Percentiles rank a stretch among this genome's conserved stretches.
phyloP scores from a whole-genome alignment of 208 protist genomes.

The Endotrypanum monterogeii region DNA sequence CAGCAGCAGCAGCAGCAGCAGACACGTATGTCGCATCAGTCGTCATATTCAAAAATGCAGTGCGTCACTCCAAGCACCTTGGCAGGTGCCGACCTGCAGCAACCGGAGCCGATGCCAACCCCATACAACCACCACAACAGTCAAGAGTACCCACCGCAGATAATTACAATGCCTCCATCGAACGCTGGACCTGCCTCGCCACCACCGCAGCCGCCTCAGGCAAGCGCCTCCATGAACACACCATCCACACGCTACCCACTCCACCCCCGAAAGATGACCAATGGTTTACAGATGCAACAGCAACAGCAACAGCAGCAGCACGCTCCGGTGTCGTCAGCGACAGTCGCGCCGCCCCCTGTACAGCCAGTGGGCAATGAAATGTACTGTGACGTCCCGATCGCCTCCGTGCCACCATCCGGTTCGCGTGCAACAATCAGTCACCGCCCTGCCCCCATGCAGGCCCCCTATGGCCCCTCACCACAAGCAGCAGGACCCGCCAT shows the following conservation, averaged over 20 bases:
- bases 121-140: constrained; percentile 5
- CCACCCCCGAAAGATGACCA: not conserved
- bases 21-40: not conserved
- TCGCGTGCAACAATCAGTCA: not conserved
- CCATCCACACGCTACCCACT: not conserved
- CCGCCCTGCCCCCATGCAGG: not conserved
- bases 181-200: constrained; percentile 4
- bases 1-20: constrained; percentile 7
- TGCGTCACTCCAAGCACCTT: not conserved
- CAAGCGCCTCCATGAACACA: not conserved
- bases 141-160: constrained; percentile 3
- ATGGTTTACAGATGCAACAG: not conserved
- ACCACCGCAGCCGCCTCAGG: not conserved
- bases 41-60: not conserved
- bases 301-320: constrained; percentile 6
- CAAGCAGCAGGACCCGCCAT: not conserved
- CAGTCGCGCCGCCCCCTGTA: not conserved
- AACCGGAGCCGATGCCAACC: not conserved
- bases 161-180: not conserved
- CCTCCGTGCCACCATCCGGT: not conserved
- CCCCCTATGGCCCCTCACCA: not conserved
- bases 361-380: not conserved
- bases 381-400: not conserved
- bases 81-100: not conserved
- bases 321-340: not conserved